Conservation (phyloP, 1,284 basidiomycete genomes). For the Naganishia albida region DNA sequence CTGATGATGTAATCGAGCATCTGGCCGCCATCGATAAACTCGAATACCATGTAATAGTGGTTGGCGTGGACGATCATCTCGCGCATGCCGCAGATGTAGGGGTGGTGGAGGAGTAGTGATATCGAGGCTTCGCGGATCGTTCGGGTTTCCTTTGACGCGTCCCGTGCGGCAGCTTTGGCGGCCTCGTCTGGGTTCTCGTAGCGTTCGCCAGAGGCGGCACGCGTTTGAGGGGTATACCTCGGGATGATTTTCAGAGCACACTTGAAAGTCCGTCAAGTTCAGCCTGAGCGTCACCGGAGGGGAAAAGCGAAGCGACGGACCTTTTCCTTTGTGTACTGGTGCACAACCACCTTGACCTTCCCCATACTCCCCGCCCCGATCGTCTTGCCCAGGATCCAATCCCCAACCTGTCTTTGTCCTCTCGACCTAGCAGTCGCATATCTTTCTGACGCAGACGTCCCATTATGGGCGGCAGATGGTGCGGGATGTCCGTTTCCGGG, state of each 20-base stretch:
- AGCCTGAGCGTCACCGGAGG: neutral
- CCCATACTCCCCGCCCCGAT: slow-evolving; percentile 98
- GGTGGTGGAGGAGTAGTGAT: slow-evolving; percentile 92
- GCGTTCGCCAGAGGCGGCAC: slow-evolving; percentile 16
- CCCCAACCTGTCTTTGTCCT: slow-evolving; percentile 65
- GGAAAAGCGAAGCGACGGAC: slow-evolving; percentile 58
- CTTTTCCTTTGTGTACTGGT: slow-evolving; percentile 87
- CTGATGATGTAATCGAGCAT: slow-evolving; percentile 99
- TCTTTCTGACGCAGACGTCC: neutral
- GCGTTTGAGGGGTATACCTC: slow-evolving; percentile 61
- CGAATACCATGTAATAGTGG: slow-evolving; percentile 99
- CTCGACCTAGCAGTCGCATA: neutral
- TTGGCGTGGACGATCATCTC: slow-evolving; percentile 95
- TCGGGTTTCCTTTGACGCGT: slow-evolving; percentile 92
- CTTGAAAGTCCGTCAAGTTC: slow-evolving; percentile 52
- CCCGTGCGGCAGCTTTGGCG: slow-evolving; percentile 76
- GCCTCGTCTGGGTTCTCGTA: slow-evolving; percentile 40
- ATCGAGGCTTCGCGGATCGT: slow-evolving; percentile 93
- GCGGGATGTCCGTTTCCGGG: neutral
- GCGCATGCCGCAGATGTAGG: slow-evolving; percentile 98
- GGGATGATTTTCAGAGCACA: slow-evolving; percentile 98
- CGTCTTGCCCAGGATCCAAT: slow-evolving; percentile 96
- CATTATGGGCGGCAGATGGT: slow-evolving; percentile 3
- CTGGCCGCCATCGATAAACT: slow-evolving; percentile 98
- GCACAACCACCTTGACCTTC: slow-evolving; percentile 94